phyloP scores from a whole-genome alignment of 2,329 filamentous ascomycete genomes.

The Aspergillus terreus region DNA sequence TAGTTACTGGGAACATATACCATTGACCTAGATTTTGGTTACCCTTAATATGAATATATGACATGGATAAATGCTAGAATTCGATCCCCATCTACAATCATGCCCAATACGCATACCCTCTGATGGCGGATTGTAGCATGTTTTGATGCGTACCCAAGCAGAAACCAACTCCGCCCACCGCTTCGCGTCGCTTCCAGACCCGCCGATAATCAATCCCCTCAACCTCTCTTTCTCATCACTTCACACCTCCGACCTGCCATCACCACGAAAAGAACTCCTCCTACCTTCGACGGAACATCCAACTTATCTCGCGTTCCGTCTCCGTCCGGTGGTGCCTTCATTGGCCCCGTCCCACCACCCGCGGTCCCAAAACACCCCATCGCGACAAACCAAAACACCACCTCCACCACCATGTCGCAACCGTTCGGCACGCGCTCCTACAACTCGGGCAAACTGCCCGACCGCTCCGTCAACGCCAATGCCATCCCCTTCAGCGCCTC shows the following conservation, averaged over 20 bases:
- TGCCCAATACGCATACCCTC: too few relatives aligned
- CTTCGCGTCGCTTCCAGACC: constrained; percentile 16
- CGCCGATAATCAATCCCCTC: not conserved
- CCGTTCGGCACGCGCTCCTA: constrained; percentile 54
- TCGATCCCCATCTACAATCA: too few relatives aligned
- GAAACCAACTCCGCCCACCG: constrained; percentile 14
- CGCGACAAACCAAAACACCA: constrained; percentile 5
- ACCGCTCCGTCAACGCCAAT: constrained; percentile 42
- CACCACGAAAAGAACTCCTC: not conserved
- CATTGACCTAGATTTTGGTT: too few relatives aligned
- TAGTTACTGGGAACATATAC: too few relatives aligned
- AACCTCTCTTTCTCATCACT: not conserved
- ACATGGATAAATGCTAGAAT: too few relatives aligned
- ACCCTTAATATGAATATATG: too few relatives aligned
- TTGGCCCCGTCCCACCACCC: not conserved
- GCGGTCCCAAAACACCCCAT: not conserved
- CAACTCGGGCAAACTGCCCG: constrained; percentile 52
- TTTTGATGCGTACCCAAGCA: not conserved
- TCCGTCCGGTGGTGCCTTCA: too few relatives aligned
- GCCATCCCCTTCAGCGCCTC: constrained; percentile 43
- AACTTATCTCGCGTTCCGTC: too few relatives aligned
- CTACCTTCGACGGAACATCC: not conserved
- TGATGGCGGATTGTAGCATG: too few relatives aligned
- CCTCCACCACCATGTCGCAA: constrained; percentile 46
- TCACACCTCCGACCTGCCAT: not conserved